Percentiles rank a stretch among this genome's conserved stretches.
Conservation (phyloP, 2,329 filamentous ascomycete species). For the Ascochyta pisi region DNA sequence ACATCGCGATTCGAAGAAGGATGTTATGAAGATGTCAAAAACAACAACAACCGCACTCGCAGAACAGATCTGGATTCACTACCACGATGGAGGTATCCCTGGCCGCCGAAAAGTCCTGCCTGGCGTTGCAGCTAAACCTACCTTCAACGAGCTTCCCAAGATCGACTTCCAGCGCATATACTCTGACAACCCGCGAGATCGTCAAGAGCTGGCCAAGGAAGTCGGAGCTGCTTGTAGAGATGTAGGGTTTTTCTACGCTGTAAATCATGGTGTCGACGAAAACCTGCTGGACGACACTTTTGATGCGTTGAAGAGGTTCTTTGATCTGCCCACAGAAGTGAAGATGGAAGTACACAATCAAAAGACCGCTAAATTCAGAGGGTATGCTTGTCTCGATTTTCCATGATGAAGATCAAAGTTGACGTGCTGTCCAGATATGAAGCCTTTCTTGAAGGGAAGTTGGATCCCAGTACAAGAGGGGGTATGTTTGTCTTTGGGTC, state of each 20-base stretch:
- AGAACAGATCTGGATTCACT: slow-evolving; percentile 33
- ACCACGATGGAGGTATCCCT: slow-evolving; percentile 41
- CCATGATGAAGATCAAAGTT: neutral
- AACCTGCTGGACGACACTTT: slow-evolving; percentile 38
- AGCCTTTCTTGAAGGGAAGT: slow-evolving; percentile 45
- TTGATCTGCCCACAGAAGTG: slow-evolving; percentile 37
- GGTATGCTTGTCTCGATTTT: slow-evolving; percentile 25
- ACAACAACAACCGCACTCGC: slow-evolving; percentile 17
- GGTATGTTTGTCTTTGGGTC: slow-evolving; percentile 19
- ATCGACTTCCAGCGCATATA: slow-evolving; percentile 43
- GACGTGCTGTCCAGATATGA: slow-evolving; percentile 20
- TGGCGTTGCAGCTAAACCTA: slow-evolving; percentile 32
- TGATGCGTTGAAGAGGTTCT: slow-evolving; percentile 38
- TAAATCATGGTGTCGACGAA: slow-evolving; percentile 41
- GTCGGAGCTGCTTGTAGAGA: slow-evolving; percentile 44
- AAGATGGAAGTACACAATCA: slow-evolving; percentile 49
- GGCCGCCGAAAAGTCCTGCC: slow-evolving; percentile 36
- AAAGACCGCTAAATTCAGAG: slow-evolving; percentile 45
- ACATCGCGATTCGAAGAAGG: neutral
- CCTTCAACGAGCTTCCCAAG: slow-evolving; percentile 37
- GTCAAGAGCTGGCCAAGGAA: slow-evolving; percentile 37
- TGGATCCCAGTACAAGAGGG: slow-evolving; percentile 45
- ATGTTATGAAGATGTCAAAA: slow-evolving; percentile 7
- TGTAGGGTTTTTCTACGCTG: slow-evolving; percentile 45
- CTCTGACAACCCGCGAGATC: slow-evolving; percentile 31